Conservation (phyloP, 139 green algal genomes). For the Diplosphaera chodatii region DNA sequence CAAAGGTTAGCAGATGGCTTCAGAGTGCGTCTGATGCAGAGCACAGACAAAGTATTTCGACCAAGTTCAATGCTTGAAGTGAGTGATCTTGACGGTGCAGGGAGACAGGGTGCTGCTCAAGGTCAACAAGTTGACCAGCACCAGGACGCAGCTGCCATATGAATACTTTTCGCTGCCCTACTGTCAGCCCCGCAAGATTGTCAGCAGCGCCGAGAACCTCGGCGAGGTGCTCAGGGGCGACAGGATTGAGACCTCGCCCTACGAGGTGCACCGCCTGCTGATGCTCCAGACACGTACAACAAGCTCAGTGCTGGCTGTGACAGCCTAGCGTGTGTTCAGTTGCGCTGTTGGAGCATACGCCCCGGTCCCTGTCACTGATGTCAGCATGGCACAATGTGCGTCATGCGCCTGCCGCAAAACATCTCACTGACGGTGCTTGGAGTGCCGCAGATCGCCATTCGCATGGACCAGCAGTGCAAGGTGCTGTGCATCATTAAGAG, state of each 20-base stretch:
- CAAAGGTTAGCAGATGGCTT: conserved; percentile 37
- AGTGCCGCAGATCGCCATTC: conserved; percentile 88
- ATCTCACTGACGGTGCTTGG: too few species aligned
- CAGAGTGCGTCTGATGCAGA: background rate
- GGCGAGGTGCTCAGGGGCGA: conserved; percentile 96
- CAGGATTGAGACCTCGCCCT: conserved; percentile 96
- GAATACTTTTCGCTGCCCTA: conserved; percentile 98
- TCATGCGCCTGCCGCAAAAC: too few species aligned
- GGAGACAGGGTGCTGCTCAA: conserved; percentile 83
- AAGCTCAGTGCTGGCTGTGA: too few species aligned
- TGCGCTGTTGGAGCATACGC: too few species aligned
- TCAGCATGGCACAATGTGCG: too few species aligned
- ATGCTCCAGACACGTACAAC: too few species aligned
- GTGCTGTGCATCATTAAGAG: conserved; percentile 81
- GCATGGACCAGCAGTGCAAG: conserved; percentile 89
- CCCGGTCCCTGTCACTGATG: too few species aligned
- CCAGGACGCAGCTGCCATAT: conserved; percentile 93
- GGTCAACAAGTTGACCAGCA: conserved; percentile 94
- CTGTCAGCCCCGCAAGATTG: conserved; percentile 86
- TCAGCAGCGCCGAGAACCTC: conserved; percentile 88
- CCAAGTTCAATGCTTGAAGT: background rate
- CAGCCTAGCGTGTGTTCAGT: too few species aligned
- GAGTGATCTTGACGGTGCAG: conserved; percentile 30
- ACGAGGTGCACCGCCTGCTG: conserved; percentile 42
- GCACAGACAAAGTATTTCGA: background rate